Base-by-base conservation (phyloP, 2,329 filamentous ascomycete genomes). In the Diplodia scrobiculata region DNA sequence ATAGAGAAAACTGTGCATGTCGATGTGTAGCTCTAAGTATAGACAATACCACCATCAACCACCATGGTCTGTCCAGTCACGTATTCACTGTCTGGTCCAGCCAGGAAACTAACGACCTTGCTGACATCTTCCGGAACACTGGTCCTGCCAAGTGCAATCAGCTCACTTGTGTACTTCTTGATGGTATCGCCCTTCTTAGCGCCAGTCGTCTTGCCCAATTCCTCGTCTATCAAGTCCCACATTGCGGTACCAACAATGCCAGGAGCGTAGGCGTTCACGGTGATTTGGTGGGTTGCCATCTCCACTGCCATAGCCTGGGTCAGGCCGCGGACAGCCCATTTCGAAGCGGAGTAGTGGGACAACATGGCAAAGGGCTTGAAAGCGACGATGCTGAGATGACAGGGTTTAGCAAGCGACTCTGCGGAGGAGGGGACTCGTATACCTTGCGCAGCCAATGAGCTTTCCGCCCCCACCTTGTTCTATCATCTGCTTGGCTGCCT, bases 201-300 rank as follows among this genome's bases (percentile, higher is more conserved):
- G 0, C 84, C 86, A 0, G 75, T 79, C 66, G 80, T 80, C 72
- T 84, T 80, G 0, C 82, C 85, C 36, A 89, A 68, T 66, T 83
- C 83, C 68, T 85, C 83, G 68, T 90, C 88, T 64, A 90, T 89
- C 1, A 85, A 72, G 53, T 89, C 87, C 87, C 87, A 90, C 87
- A 90, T 90, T 0, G 80, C 79, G 0, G 87, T 89, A 0, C 83
- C 86, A 0, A 90, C 86, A 55, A 90, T 88, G 0, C 88, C 88
- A 0, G 88, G 88, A 0, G 86, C 87, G 70, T 89, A 90, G 0
- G 84, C 83, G 69, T 90, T 90, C 21, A 84, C 87, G 0, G 85
- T 89, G 73, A 91, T 90, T 67, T 85, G 80, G 72, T 90, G 83
- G 54, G 77, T 75, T 0, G 87, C 87, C 75, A 89, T 80, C 68